Base-by-base conservation (phyloP, 805 yeast species). In the Candida orba region DNA sequence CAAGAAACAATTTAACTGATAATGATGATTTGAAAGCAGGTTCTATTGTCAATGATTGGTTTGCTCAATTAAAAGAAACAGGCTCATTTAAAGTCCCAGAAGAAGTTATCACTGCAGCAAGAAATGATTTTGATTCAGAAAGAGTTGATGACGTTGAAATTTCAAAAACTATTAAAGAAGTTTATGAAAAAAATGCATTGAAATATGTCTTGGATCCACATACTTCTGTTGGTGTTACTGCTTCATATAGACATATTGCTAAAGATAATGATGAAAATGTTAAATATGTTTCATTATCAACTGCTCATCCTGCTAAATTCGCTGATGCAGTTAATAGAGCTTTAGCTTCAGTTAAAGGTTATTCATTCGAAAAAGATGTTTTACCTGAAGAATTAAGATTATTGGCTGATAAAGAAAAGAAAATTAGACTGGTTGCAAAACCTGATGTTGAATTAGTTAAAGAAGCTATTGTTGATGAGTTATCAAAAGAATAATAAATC, bases 231-330 rank as follows among this genome's bases (percentile, higher is more conserved):
- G 99, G 98, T 59, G 84, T 93, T 37, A 76, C 83, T 47, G 84
- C 95, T 18, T 70, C 93, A 34, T 73, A 82, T 52, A 73, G 81
- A 52, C 72, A 76, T 58, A 75, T 84, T 42, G 57, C 62, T 25
- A 73, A 69, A 37, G 59, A 63, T 23, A 65, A 66, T 33, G 57
- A 49, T 9, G 46, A 63, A 20, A 59, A 68, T 25, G 65, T 72
- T 34, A 69, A 76, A 44, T 75, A 73, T 52, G 73, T 93, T 37
- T 84, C 96, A 6, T 76, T 93, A 46, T 84, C 97, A 10, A 93
- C 99, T 39, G 99, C 99, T 8, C 99, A 93, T 63, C 99, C 99
- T 36, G 99, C 99, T 48, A 93, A 93, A 68, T 93, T 93, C 59
- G 86, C 96, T 23, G 97, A 88, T 50, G 99, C 96, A 40, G 99